Percentiles rank a stretch among this genome's conserved stretches.
Conservation (phyloP, 257 asterid genomes). For the Nicotiana benthamiana region DNA sequence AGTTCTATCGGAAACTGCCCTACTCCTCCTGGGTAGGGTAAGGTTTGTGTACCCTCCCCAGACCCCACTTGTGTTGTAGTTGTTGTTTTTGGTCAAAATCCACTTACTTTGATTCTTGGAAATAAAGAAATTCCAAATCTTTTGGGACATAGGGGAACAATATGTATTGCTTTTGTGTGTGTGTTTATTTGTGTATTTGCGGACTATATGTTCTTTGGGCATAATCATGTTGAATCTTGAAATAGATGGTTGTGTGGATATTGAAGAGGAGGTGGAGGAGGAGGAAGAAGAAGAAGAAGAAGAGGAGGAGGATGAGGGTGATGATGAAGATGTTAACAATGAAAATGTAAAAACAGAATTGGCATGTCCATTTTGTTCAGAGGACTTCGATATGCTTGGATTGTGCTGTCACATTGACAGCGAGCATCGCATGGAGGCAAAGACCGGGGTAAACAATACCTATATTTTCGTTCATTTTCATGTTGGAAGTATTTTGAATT, state of each 20-base stretch:
- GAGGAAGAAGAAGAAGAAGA: conserved; percentile 37
- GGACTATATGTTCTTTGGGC: neutral
- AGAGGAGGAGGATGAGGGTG: conserved; percentile 31
- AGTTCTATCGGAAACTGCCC: neutral
- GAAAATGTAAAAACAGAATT: conserved; percentile 49
- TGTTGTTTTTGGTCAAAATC: neutral
- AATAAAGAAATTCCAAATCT: too few relatives aligned
- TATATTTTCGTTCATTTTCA: neutral
- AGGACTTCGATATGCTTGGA: conserved; percentile 79
- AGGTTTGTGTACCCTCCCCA: neutral
- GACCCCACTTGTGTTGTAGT: too few relatives aligned
- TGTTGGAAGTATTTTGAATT: neutral
- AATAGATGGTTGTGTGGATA: conserved; percentile 21
- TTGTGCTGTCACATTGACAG: conserved; percentile 90
- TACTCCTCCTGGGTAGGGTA: neutral
- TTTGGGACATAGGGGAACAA: too few relatives aligned
- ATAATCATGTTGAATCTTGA: neutral
- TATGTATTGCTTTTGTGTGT: too few relatives aligned
- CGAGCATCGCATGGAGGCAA: conserved; percentile 76
- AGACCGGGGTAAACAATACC: conserved; percentile 48
- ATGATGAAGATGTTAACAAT: conserved; percentile 9
- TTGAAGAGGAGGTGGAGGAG: conserved; percentile 47
- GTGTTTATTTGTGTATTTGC: neutral
- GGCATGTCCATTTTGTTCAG: conserved; percentile 84
- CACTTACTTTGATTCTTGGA: too few relatives aligned